These are phyloP conservation scores for Boehmeria nivea DNA, from an alignment of 306 rosid species.

Conservation along the genomic window DNA sequence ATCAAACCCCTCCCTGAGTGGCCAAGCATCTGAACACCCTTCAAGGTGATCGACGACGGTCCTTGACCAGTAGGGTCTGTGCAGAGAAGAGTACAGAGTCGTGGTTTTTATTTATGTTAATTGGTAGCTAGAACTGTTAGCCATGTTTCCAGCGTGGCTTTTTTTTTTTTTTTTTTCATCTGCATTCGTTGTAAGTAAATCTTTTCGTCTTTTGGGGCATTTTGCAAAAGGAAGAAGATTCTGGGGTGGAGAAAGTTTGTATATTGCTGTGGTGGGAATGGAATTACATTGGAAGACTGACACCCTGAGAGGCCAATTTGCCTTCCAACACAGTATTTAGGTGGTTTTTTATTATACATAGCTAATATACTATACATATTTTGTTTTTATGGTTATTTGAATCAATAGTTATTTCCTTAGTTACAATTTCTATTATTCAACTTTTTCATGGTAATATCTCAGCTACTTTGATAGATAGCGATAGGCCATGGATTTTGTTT, in stretches of 20 bases:
- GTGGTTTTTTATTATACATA: background rate
- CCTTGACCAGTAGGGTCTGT: background rate
- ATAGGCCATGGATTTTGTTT: too few species aligned
- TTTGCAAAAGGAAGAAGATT: slow-evolving; percentile 5
- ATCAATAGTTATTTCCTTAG: too few species aligned
- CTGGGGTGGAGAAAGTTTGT: slow-evolving; percentile 20
- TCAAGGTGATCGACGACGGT: slow-evolving; percentile 22
- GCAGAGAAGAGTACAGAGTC: slow-evolving; percentile 3
- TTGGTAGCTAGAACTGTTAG: background rate
- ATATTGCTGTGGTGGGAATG: slow-evolving; percentile 11
- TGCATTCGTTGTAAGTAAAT: slow-evolving; percentile 17
- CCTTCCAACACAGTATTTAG: slow-evolving; percentile 21
- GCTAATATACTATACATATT: background rate
- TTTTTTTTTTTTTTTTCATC: background rate
- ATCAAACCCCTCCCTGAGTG: slow-evolving; percentile 40
- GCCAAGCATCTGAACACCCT: slow-evolving; percentile 37
- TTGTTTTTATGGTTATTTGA: too few species aligned
- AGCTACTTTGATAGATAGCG: too few species aligned
- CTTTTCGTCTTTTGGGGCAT: background rate
- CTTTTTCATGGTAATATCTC: too few species aligned
- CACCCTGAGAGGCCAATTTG: slow-evolving; percentile 34
- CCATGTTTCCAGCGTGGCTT: too few species aligned
- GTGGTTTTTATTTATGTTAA: background rate
- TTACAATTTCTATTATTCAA: too few species aligned
- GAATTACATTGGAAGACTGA: too few species aligned